Evolutionary conservation across 1,139 yeast species (phyloP).

Genomic region (Meyerozyma guilliermondii): DNA sequence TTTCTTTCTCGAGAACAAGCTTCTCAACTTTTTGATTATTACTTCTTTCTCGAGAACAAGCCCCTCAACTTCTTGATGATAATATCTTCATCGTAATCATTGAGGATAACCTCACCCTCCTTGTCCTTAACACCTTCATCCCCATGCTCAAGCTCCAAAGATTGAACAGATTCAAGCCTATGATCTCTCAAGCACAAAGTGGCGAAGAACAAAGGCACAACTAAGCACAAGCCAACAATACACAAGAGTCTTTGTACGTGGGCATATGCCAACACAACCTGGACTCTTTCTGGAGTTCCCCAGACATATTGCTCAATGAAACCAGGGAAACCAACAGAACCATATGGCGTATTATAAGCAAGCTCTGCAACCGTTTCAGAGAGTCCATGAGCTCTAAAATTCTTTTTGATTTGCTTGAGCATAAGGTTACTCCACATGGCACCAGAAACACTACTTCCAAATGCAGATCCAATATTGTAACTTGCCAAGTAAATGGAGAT

Average conservation of each 20-base stretch:
- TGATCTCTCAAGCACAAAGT: slow-evolving; percentile 32
- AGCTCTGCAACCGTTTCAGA: not conserved
- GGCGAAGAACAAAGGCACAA: slow-evolving; percentile 27
- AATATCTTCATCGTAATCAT: slow-evolving; percentile 10
- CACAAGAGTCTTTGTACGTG: slow-evolving; percentile 29
- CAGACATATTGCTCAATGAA: slow-evolving; percentile 23
- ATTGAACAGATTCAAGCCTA: slow-evolving; percentile 21
- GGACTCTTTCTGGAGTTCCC: slow-evolving; percentile 29
- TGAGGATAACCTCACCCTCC: slow-evolving; percentile 9
- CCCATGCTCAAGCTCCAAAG: slow-evolving; percentile 10
- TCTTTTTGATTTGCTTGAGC: slow-evolving; percentile 24
- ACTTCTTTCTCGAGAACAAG: not conserved
- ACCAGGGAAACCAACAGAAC: not conserved
- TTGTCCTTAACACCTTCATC: slow-evolving; percentile 4
- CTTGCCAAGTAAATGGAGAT: slow-evolving; percentile 51
- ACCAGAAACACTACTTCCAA: slow-evolving; percentile 53
- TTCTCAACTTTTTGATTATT: not conserved
- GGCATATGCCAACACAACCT: slow-evolving; percentile 28
- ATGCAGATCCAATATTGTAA: slow-evolving; percentile 58
- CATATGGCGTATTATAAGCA: slow-evolving; percentile 26
- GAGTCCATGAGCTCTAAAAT: slow-evolving; percentile 6
- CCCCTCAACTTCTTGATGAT: not conserved
- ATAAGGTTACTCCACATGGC: slow-evolving; percentile 58
- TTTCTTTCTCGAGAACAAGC: not conserved
- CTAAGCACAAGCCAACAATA: slow-evolving; percentile 26